These are phyloP conservation scores for Boletellus sp. DNA, from an alignment of 1,284 basidiomycete genomes.

Conservation along the genomic window DNA sequence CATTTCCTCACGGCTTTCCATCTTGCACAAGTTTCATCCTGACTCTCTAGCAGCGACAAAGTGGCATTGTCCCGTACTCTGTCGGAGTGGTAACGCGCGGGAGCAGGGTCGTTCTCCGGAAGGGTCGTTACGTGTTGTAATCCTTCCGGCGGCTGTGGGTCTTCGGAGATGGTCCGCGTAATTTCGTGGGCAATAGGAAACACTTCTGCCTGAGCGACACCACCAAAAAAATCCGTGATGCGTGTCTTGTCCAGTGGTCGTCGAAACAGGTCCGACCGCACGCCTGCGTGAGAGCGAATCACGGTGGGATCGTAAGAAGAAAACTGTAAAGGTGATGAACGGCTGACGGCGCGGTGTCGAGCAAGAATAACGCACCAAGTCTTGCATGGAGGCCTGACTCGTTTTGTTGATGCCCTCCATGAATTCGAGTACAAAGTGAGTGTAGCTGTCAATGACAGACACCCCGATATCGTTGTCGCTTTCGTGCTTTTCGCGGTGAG, in stretches of 20 bases:
- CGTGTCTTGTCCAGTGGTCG: conserved; percentile 68
- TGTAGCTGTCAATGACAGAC: conserved; percentile 93
- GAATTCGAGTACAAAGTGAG: conserved; percentile 87
- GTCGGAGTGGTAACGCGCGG: not conserved
- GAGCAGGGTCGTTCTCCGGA: conserved; percentile 1
- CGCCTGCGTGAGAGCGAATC: conserved; percentile 84
- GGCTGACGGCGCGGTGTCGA: not conserved
- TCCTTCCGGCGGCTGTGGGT: not conserved
- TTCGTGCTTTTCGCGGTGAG: conserved; percentile 63
- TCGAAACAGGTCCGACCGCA: conserved; percentile 80
- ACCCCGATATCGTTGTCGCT: conserved; percentile 93
- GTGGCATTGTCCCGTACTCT: not conserved
- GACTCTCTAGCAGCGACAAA: not conserved
- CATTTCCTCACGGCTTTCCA: conserved; percentile 31
- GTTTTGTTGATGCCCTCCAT: conserved; percentile 94
- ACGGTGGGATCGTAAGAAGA: conserved; percentile 70
- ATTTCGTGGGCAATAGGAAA: conserved; percentile 22
- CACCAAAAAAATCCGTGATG: conserved; percentile 95
- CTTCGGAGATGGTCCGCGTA: not conserved
- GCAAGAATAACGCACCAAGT: conserved; percentile 61
- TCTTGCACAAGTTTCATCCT: conserved; percentile 12
- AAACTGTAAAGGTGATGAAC: conserved; percentile 52
- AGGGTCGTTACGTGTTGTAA: not conserved
- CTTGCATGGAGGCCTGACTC: conserved; percentile 74
- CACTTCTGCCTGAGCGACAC: conserved; percentile 81